Conservation (phyloP, 2,329 filamentous ascomycete species). For the Allantophomopsis lycopodina region DNA sequence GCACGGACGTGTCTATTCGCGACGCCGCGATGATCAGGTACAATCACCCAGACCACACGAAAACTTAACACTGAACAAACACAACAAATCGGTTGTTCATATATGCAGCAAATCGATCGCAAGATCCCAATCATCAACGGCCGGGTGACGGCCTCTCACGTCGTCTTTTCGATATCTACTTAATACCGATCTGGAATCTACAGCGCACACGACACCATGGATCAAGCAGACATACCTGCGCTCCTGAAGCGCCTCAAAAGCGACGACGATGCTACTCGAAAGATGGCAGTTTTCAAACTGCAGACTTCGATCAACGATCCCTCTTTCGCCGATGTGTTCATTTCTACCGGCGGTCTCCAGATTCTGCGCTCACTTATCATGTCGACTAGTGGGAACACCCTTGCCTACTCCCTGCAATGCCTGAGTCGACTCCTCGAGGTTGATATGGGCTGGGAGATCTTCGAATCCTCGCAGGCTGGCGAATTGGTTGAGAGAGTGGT, state of each 20-base stretch:
- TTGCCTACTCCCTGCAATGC: constrained; percentile 89
- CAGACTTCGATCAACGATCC: constrained; percentile 92
- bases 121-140: too few species aligned
- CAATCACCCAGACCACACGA: too few species aligned
- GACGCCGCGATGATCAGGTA: too few species aligned
- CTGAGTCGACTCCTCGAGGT: constrained; percentile 81
- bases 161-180: too few species aligned
- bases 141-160: too few species aligned
- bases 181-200: too few species aligned
- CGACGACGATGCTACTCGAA: constrained; percentile 80
- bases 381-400: constrained; percentile 77
- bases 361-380: constrained; percentile 75
- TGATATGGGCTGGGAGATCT: constrained; percentile 94
- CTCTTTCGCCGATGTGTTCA: constrained; percentile 92
- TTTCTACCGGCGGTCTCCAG: constrained; percentile 72
- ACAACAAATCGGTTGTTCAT: too few species aligned
- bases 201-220: constrained; percentile 26
- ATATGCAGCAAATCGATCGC: too few species aligned
- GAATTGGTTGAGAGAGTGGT: constrained; percentile 69
- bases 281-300: constrained; percentile 98
- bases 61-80: too few species aligned
- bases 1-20: too few species aligned
- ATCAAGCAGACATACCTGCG: constrained; percentile 53
- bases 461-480: constrained; percentile 46
- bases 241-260: constrained; percentile 50